Evolutionary conservation across 441 rosid genomes (phyloP), one percentile per base, ranked within the genome.

Genomic region (Populus hybrid): DNA sequence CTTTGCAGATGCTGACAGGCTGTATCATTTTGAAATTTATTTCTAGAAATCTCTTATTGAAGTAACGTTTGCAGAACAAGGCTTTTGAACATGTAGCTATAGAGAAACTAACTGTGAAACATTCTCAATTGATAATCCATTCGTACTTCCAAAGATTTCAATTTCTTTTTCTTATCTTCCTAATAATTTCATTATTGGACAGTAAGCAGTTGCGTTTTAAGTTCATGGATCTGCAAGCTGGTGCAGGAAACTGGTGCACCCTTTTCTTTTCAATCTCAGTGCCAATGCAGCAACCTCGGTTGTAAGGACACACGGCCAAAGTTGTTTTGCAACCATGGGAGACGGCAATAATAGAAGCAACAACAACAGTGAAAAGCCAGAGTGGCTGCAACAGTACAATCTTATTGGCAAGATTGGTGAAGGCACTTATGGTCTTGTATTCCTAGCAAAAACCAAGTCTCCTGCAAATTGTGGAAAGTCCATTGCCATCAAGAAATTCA

Each of bases 401-500:
- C 91, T 93, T 23, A 90, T 94, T 40, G 98, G 99, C 65, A 96
- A 96, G 89, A 96, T 94, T 65, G 99, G 99, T 64, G 98, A 96
- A 86, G 99, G 98, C 10, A 93, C 98, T 6, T 96, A 94, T 79
- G 98, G 97, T 74, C 98, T 94, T 71, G 98, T 96, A 24, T 96
- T 96, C 87, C 90, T 96, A 68, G 98, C 98, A 42, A 92, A 83
- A 73, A 94, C 86, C 75, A 94, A 92, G 84, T 71, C 90, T 42
- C 86, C 86, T 4, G 77, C 97, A 45, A 90, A 92, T 80, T 93
- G 97, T 78, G 94, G 97, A 73, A 90, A 90, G 74, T 88, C 88
- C 64, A 96, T 96, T 77, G 99, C 99, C 72, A 93, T 96, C 83
- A 96, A 96, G 90, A 94, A 94, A 82, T 96, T 94, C 84, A 96